phyloP scores from a whole-genome alignment of 495 filamentous ascomycete genomes.

The Lichina pygmaea region DNA sequence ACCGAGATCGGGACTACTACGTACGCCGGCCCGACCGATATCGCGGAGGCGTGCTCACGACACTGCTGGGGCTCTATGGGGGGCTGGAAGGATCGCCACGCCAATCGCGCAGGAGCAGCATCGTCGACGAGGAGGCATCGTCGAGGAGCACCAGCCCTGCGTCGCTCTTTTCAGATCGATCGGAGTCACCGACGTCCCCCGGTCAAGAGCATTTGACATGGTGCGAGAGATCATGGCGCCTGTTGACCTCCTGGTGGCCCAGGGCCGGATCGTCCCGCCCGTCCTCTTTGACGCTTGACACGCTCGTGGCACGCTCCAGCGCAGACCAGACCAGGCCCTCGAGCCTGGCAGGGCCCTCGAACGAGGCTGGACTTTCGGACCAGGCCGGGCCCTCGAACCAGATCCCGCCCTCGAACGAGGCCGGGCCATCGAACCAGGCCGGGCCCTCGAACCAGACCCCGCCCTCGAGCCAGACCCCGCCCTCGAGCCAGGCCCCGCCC shows the following conservation, averaged over 20 bases:
- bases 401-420: no score
- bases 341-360: no score
- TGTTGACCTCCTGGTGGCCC: no score
- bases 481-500: conserved; percentile 15
- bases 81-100: neutral
- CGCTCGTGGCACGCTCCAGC: no score
- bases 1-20: conserved; percentile 33
- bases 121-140: neutral
- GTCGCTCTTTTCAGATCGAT: neutral
- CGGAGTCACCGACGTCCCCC: neutral
- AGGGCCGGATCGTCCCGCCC: no score
- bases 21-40: conserved; percentile 41
- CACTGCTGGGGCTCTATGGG: conserved; percentile 31
- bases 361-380: no score
- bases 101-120: neutral
- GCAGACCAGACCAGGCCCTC: no score
- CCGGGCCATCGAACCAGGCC: neutral
- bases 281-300: no score
- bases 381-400: no score
- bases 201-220: no score
- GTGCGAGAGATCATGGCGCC: no score
- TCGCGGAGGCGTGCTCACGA: conserved; percentile 49
- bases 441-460: neutral
- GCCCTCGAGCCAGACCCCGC: neutral
- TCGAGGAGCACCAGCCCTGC: neutral